Base-by-base conservation (phyloP, 2,329 filamentous ascomycete species). In the Verticillium zaregamsianum region DNA sequence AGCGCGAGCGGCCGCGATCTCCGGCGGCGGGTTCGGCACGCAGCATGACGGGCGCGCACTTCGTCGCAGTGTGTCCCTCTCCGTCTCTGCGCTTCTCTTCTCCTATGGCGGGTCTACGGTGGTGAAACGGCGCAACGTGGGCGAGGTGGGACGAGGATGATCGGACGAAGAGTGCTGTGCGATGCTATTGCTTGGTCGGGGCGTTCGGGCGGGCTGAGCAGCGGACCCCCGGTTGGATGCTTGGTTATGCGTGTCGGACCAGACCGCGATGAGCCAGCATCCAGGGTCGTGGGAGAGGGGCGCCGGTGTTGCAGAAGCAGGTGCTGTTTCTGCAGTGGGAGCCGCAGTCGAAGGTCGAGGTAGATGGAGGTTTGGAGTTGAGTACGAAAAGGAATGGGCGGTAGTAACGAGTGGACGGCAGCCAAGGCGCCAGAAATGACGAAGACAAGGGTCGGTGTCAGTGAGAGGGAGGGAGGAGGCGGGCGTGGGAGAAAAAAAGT, bases 1-100 rank as follows among this genome's bases (percentile, higher is more conserved):
- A 84, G 71, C 83, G 82, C 67, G 83, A 86, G 60, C 77, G 54
- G 28, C 54, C 25, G 54, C 25, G 31, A 20, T 55, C 54, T 17
- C 14, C 54, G 25, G 54, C 40, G 40, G 40, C 9, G 32, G 54
- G 25, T 33, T 55, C 54, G 59, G 57, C 31, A 52, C 57, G 63
- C 39, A 55, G 54, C 54, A 55, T 55, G 54, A 55, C 54, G 25
- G 54, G 15, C 31, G 54, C 7, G 7, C 39, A 15, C 15, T 17
- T 25, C n/a, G 9, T 7, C 9, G 40, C 20, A 11, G 4, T 49
- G 40, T 9, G 40, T 35, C 20, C 11, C n/a, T 23, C 40, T 49
- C 40, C 23, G 11, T n/a, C 40, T n/a, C n/a, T 49, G n/a, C 25
- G 7, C 4, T 25, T 23, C 40, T 49, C 23, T 12, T 23, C 40